Percentiles rank a stretch among this genome's conserved stretches.
Evolutionary conservation across 345 rosid genomes (phyloP).

Genomic region (Gossypium herbaceum): DNA sequence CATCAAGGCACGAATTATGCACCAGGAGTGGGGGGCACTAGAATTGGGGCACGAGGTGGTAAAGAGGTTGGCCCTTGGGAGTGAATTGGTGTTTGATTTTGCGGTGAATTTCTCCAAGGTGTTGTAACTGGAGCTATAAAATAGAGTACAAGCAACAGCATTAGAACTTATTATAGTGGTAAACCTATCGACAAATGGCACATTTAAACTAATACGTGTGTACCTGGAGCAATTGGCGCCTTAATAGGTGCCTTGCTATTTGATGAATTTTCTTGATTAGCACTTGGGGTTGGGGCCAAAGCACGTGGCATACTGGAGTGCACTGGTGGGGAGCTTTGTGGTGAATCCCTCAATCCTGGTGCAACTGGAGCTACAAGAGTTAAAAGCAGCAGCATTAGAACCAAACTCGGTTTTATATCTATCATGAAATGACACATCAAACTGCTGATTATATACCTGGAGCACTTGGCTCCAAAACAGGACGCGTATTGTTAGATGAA

Average conservation of each 20-base stretch:
- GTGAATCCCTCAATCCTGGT: constrained; percentile 19
- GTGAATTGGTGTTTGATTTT: constrained; percentile 16
- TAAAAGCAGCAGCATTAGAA: constrained; percentile 4
- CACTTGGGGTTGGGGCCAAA: constrained; percentile 19
- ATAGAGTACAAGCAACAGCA: background rate
- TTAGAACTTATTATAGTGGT: background rate
- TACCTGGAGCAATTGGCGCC: constrained; percentile 27
- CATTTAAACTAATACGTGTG: background rate
- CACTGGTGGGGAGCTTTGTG: constrained; percentile 16
- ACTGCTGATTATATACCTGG: constrained; percentile 21
- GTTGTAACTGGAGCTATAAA: constrained; percentile 24
- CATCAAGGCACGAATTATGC: constrained; percentile 1
- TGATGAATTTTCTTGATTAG: constrained; percentile 10
- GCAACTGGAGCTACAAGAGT: constrained; percentile 15
- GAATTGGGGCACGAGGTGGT: constrained; percentile 25
- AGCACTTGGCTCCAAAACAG: constrained; percentile 17
- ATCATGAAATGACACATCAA: background rate
- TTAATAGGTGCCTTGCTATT: constrained; percentile 12
- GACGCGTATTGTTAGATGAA: constrained; percentile 17
- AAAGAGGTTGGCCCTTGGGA: constrained; percentile 24
- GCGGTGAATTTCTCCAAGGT: constrained; percentile 20
- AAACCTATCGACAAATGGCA: background rate
- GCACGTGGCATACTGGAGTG: constrained; percentile 14
- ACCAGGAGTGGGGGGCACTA: constrained; percentile 17
- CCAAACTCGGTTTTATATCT: background rate